These are phyloP conservation scores for Phytophthora quininea DNA, from an alignment of 352 stramenopile genomes.

Conservation along the genomic window DNA sequence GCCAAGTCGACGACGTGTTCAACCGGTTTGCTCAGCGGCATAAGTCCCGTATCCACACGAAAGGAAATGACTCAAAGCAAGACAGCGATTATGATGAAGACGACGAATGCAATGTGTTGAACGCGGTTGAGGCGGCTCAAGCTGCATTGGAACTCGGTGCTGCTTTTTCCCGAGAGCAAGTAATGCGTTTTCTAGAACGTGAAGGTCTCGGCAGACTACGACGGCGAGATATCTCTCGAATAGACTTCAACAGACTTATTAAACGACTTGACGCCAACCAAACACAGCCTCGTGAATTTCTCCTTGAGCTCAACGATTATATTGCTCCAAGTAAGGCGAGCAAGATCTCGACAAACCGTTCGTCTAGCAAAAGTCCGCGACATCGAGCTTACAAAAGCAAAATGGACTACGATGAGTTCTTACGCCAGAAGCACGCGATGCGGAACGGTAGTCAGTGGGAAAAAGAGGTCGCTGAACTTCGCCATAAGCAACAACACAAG, in stretches of 20 bases:
- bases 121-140: constrained; percentile 63
- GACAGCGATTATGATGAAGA: constrained; percentile 41
- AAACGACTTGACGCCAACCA: constrained; percentile 44
- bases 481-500: constrained; percentile 18
- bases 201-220: constrained; percentile 50
- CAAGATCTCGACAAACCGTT: constrained; percentile 3
- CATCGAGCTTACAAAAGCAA: constrained; percentile 40
- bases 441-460: constrained; percentile 28
- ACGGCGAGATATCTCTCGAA: constrained; percentile 38
- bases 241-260: constrained; percentile 45
- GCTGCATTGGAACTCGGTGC: constrained; percentile 72
- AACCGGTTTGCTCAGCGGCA: constrained; percentile 33
- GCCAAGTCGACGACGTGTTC: constrained; percentile 34
- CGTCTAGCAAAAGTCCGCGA: constrained; percentile 23
- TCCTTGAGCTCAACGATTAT: constrained; percentile 21
- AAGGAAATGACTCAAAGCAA: constrained; percentile 22
- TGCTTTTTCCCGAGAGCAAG: constrained; percentile 61
- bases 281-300: constrained; percentile 26
- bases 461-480: constrained; percentile 28
- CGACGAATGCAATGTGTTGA: constrained; percentile 23
- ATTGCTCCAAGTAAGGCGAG: not conserved
- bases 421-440: constrained; percentile 18
- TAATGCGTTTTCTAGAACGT: constrained; percentile 60
- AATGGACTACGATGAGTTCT: constrained; percentile 61
- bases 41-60: not conserved